Base-by-base conservation (phyloP, 1,139 yeast species). In the Saccharomycopsis hybrid region DNA sequence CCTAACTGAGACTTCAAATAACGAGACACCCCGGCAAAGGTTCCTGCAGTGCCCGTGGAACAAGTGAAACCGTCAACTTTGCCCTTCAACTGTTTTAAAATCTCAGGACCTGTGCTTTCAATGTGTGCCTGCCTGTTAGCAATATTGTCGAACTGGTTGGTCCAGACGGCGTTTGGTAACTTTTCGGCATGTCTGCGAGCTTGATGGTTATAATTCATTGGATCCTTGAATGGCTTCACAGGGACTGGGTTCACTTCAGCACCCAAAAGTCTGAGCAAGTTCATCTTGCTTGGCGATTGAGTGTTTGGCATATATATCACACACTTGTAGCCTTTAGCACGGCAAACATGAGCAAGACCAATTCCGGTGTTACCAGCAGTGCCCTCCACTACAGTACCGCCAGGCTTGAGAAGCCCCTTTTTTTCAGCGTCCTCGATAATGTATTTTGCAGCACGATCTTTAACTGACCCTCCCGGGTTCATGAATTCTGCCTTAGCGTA, bases 401-500 rank as follows among this genome's bases (percentile, higher is more conserved):
- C 95, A 1, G 85, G 78, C 54, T 70, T 65, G 53, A 86, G 69
- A 53, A 76, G 67, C 1, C 95, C 95, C 55, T 72, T 73, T 43
- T 67, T 65, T 63, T 89, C 96, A 30, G 96, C 96, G 59, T 85
- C 90, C 60, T 83, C 75, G 52, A 88, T 72, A 52, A 89, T 74
- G 60, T 72, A 87, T 46, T 85, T 70, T 0, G 96, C 96, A 5
- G 96, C 96, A 53, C 97, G 75, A 64, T 88, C 97, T 64, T 88
- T 88, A 54, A 89, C 89, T 4, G 95, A 84, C 0, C 96, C 97
- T 46, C 96, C 96, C 1, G 97, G 97, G 67, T 89, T 88, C 84
- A 85, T 85, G 69, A 81, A 85, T 67, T 88, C 97, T 11, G 95
- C 95, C 64, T 88, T 88, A 48, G 87, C 96, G 62, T 79, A 87